Percentiles rank a stretch among this genome's conserved stretches.
phyloP scores from a whole-genome alignment of 352 stramenopile genomes.

The Phytopythium litorale region DNA sequence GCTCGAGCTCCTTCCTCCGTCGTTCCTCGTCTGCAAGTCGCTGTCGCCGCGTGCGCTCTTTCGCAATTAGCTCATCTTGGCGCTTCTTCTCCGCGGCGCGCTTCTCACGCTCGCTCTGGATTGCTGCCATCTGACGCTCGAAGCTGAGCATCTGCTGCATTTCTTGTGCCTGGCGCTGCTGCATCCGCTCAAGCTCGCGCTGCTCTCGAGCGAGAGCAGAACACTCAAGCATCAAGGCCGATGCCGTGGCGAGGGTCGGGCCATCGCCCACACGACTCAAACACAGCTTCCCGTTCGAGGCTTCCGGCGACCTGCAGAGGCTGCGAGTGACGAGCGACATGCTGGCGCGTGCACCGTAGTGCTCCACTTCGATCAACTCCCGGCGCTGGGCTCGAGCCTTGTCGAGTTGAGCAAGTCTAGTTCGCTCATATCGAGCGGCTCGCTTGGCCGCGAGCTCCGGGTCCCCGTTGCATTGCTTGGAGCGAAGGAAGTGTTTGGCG shows the following conservation, averaged over 20 bases:
- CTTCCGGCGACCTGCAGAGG: slow-evolving; percentile 45
- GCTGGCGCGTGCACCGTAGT: slow-evolving; percentile 32
- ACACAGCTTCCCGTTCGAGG: not conserved
- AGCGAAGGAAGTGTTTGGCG: slow-evolving; percentile 52
- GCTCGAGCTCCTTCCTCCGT: slow-evolving; percentile 47
- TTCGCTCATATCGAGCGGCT: slow-evolving; percentile 55
- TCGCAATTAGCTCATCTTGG: slow-evolving; percentile 36
- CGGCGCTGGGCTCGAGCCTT: slow-evolving; percentile 47
- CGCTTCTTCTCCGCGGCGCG: slow-evolving; percentile 46
- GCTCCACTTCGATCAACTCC: slow-evolving; percentile 54
- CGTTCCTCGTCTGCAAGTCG: slow-evolving; percentile 49
- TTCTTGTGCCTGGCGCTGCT: slow-evolving; percentile 54
- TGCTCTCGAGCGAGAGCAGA: slow-evolving; percentile 67
- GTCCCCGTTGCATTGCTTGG: slow-evolving; percentile 21
- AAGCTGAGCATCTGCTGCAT: slow-evolving; percentile 73
- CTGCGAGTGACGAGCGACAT: slow-evolving; percentile 58
- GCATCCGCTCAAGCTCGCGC: slow-evolving; percentile 64
- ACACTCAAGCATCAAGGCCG: slow-evolving; percentile 25
- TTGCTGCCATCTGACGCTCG: slow-evolving; percentile 57
- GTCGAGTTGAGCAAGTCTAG: slow-evolving; percentile 40
- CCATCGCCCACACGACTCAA: slow-evolving; percentile 5
- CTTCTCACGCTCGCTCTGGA: slow-evolving; percentile 44
- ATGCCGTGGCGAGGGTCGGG: slow-evolving; percentile 6
- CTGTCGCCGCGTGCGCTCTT: slow-evolving; percentile 37
- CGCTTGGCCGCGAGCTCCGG: slow-evolving; percentile 45